These are phyloP conservation scores for Sedum album DNA, from an alignment of 164 flowering plant genomes.

Conservation along the genomic window DNA sequence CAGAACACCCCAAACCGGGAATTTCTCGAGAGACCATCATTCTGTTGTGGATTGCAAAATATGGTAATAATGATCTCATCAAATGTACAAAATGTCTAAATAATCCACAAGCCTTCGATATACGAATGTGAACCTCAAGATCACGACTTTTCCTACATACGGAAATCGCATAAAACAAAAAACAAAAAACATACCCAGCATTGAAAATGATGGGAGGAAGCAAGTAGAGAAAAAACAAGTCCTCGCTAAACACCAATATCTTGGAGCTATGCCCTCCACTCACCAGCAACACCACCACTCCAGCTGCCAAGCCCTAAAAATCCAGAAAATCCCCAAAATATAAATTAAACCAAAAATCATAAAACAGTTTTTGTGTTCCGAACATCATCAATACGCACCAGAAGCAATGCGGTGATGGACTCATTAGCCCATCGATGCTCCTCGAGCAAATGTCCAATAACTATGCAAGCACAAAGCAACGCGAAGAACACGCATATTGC, in stretches of 20 bases:
- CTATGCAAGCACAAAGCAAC: slow-evolving; percentile 45
- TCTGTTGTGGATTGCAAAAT: too few relatives aligned
- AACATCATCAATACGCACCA: slow-evolving; percentile 26
- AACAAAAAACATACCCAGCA: slow-evolving; percentile 39
- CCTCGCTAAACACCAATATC: slow-evolving; percentile 38
- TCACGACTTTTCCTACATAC: not conserved
- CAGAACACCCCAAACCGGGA: too few relatives aligned
- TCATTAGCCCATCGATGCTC: slow-evolving; percentile 60
- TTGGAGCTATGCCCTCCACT: slow-evolving; percentile 32
- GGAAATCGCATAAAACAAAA: not conserved
- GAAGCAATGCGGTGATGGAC: slow-evolving; percentile 44
- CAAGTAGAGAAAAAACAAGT: slow-evolving; percentile 56
- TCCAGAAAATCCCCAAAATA: not conserved
- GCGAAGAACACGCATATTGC: slow-evolving; percentile 34
- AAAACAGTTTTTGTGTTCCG: not conserved
- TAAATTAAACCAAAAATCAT: not conserved
- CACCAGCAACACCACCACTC: slow-evolving; percentile 40
- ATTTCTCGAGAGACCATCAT: too few relatives aligned
- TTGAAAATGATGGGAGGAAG: slow-evolving; percentile 69
- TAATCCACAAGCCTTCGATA: too few relatives aligned
- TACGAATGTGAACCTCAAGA: not conserved
- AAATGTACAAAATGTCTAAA: too few relatives aligned
- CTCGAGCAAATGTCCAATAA: slow-evolving; percentile 52
- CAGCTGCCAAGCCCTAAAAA: slow-evolving; percentile 50
- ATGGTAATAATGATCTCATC: too few relatives aligned